Evolutionary conservation across 23 red algal genomes (phyloP), one percentile per base, ranked within the genome.

Genomic region (Gracilaria vermiculophylla): DNA sequence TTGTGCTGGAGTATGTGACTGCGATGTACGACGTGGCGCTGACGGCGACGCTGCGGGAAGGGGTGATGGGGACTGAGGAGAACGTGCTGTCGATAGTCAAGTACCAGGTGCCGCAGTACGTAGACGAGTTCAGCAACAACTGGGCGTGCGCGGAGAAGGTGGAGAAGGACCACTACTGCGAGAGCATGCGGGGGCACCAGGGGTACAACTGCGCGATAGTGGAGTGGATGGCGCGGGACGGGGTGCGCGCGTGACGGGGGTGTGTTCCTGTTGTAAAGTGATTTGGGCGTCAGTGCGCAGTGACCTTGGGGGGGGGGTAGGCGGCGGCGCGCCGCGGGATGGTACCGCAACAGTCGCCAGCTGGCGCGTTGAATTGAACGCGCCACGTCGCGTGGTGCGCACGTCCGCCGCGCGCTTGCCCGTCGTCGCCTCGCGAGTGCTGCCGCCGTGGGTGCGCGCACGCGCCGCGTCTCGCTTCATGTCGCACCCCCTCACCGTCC

Each of bases 41-140:
- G 87, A 91, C 87, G 45, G 87, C 87, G 47, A 81, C 58, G 16
- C 76, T 91, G 58, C 42, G 75, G 41, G 75, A 80, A 33, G 87
- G 87, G 55, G 15, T 91, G 50, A 91, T 91, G 87, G 87, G 87
- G 50, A 91, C 87, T 13, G 87, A 91, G 76, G 87, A 91, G 34
- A 91, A 91, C 47, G 78, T 91, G n/a, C 29, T 91, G 35, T 80
- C 87, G n/a, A 91, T 91, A 8, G 37, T 91, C n/a, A 81, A 57
- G 76, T 80, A 69, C 60, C 74, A 91, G 44, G 87, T 91, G 27
- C 74, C 75, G 60, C 87, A 91, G 64, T 91, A 91, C 47, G 76
- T 91, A 24, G 87, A 91, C 69, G 76, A 81, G 42, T 91, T 91
- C 76, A 91, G 75, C 60, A 91, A 91, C 60, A 91, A 91, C 64